Percentiles rank a stretch among this genome's conserved stretches.
Conservation (phyloP, 1,284 basidiomycete genomes). For the Ceratobasidium sp. region DNA sequence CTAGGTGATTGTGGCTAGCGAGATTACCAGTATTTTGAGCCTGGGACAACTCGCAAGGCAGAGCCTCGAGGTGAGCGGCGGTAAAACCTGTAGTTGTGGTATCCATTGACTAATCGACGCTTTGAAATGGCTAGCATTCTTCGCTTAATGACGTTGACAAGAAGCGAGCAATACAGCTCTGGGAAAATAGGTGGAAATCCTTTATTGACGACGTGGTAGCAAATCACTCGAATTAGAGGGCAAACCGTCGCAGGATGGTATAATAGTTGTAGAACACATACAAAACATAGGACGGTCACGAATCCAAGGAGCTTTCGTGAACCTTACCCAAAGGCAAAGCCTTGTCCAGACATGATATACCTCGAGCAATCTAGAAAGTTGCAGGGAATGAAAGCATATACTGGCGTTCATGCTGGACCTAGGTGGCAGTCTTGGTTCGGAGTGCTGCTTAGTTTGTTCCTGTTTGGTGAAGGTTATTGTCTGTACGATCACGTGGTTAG, state of each 20-base stretch:
- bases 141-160: slow-evolving; percentile 5
- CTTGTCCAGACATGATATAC: too few relatives aligned
- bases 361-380: too few relatives aligned
- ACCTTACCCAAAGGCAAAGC: too few relatives aligned
- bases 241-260: neutral
- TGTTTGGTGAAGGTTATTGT: neutral
- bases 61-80: slow-evolving; percentile 72
- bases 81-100: too few relatives aligned
- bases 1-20: slow-evolving; percentile 49
- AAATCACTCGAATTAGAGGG: neutral
- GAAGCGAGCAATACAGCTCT: slow-evolving; percentile 12
- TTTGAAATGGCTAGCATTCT: slow-evolving; percentile 3
- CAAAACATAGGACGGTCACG: too few relatives aligned
- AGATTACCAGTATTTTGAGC: slow-evolving; percentile 62
- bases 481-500: neutral
- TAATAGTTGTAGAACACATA: neutral
- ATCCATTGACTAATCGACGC: neutral
- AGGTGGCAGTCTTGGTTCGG: too few relatives aligned
- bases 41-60: slow-evolving; percentile 71
- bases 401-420: too few relatives aligned
- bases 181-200: slow-evolving; percentile 29
- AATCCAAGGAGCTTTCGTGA: too few relatives aligned
- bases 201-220: slow-evolving; percentile 10
- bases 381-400: too few relatives aligned
- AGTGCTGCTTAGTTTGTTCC: neutral